Conservation (phyloP, 495 filamentous ascomycete species). For the Penicillium diatomitis region DNA sequence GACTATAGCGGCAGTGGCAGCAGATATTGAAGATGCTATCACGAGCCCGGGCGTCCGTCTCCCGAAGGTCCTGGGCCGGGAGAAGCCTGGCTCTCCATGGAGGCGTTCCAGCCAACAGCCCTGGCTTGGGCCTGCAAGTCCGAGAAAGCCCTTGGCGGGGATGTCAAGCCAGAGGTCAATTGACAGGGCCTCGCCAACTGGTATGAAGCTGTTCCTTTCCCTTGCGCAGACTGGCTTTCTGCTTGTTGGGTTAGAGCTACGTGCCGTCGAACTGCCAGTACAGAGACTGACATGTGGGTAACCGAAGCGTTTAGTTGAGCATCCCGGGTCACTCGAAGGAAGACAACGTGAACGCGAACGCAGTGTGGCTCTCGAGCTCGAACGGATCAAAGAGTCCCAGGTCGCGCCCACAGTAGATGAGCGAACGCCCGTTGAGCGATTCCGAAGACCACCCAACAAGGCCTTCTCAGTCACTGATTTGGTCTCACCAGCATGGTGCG, state of each 20-base stretch:
- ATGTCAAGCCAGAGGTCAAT: constrained; percentile 21
- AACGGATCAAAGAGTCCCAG: constrained; percentile 18
- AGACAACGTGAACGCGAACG: constrained; percentile 32
- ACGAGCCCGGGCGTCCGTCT: constrained; percentile 21
- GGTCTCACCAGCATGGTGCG: constrained; percentile 86
- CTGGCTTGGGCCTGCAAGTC: constrained; percentile 1
- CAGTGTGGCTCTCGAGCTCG: constrained; percentile 16
- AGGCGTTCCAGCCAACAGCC: constrained; percentile 15
- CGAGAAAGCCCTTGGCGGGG: constrained; percentile 3
- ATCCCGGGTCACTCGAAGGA: constrained; percentile 35
- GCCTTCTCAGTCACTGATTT: constrained; percentile 86
- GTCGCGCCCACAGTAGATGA: constrained; percentile 21
- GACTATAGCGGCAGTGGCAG: constrained; percentile 6
- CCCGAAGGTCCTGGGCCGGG: constrained; percentile 34
- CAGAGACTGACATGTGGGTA: constrained; percentile 43
- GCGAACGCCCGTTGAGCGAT: constrained; percentile 60
- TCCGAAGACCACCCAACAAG: constrained; percentile 66
- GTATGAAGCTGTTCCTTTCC: constrained; percentile 16
- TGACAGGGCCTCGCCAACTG: constrained; percentile 23
- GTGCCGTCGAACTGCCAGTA: too few relatives aligned
- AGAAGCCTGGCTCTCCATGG: constrained; percentile 29
- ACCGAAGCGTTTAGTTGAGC: constrained; percentile 58
- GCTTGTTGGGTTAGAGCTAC: background rate
- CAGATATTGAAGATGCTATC: constrained; percentile 33
- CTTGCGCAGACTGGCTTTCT: background rate